Conservation (phyloP, 2,329 filamentous ascomycete genomes). For the Penicillium sp. region DNA sequence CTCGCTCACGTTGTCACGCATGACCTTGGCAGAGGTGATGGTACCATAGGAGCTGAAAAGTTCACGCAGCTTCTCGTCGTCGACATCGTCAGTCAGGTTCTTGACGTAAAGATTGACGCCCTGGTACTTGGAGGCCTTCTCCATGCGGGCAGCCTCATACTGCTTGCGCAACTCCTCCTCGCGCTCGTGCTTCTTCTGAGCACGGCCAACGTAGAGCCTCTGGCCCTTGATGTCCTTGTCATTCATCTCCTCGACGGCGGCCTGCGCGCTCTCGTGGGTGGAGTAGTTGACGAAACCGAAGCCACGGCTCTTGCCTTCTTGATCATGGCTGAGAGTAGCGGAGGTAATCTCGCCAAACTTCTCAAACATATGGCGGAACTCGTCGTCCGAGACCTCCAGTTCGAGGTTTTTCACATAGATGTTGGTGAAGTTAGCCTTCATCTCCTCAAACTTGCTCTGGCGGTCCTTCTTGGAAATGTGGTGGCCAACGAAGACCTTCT, state of each 20-base stretch:
- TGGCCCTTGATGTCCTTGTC: constrained; percentile 87
- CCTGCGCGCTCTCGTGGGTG: constrained; percentile 77
- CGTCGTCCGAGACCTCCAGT: constrained; percentile 76
- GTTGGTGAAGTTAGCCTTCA: constrained; percentile 99
- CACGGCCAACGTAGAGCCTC: constrained; percentile 95
- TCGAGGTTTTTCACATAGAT: constrained; percentile 99
- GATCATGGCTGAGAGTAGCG: constrained; percentile 82
- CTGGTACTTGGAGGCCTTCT: constrained; percentile 99
- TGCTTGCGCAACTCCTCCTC: constrained; percentile 99
- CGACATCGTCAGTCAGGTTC: constrained; percentile 94
- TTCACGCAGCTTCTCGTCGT: constrained; percentile 94
- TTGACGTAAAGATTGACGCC: constrained; percentile 99
- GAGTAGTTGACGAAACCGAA: constrained; percentile 97
- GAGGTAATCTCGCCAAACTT: constrained; percentile 92
- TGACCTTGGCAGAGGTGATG: constrained; percentile 98
- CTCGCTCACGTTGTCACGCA: constrained; percentile 68
- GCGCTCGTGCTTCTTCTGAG: constrained; percentile 99
- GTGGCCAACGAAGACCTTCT: constrained; percentile 99
- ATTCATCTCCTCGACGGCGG: constrained; percentile 87
- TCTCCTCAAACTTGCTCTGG: constrained; percentile 99
- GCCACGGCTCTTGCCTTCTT: constrained; percentile 86
- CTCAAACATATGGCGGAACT: constrained; percentile 91
- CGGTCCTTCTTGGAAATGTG: constrained; percentile 99
- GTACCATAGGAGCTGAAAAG: constrained; percentile 87
- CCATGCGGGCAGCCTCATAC: constrained; percentile 92